These are phyloP conservation scores for Fusarium annulatum DNA, from an alignment of 2,329 filamentous ascomycete species.

Conservation along the genomic window DNA sequence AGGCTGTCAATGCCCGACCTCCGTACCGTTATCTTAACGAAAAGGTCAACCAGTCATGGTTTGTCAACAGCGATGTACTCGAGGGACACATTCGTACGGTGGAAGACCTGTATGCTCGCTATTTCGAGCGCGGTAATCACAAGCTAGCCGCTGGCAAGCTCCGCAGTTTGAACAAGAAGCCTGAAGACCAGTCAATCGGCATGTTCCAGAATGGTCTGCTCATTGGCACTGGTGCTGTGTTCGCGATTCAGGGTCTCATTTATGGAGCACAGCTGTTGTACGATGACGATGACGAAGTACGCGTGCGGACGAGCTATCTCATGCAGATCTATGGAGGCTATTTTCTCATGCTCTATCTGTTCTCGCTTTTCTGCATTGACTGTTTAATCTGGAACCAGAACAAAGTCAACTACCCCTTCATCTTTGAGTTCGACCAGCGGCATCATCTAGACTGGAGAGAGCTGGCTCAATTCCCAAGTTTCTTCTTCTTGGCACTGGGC, in stretches of 20 bases:
- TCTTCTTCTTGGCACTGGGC: constrained; percentile 82
- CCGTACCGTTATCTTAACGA: constrained; percentile 87
- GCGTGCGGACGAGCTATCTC: constrained; percentile 71
- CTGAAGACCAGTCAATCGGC: constrained; percentile 65
- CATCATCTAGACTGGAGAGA: constrained; percentile 91
- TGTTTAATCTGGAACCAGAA: constrained; percentile 84
- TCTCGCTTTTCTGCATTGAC: constrained; percentile 85
- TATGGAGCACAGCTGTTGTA: constrained; percentile 67
- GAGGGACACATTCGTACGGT: constrained; percentile 83
- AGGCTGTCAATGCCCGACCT: constrained; percentile 82
- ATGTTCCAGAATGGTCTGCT: constrained; percentile 73
- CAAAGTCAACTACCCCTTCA: constrained; percentile 96
- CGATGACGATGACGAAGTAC: constrained; percentile 59
- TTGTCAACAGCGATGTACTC: constrained; percentile 87
- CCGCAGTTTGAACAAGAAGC: constrained; percentile 74
- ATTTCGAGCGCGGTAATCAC: constrained; percentile 93
- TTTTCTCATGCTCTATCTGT: constrained; percentile 83
- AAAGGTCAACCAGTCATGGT: constrained; percentile 90
- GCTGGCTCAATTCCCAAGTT: constrained; percentile 84
- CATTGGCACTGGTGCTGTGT: constrained; percentile 74
- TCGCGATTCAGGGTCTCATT: constrained; percentile 73
- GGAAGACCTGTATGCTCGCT: constrained; percentile 92
- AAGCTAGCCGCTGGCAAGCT: constrained; percentile 92
- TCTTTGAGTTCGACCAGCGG: constrained; percentile 94
- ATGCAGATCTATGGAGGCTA: constrained; percentile 94